Base-by-base conservation (phyloP, 768 basidiomycete species). In the Calocera viscosa region DNA sequence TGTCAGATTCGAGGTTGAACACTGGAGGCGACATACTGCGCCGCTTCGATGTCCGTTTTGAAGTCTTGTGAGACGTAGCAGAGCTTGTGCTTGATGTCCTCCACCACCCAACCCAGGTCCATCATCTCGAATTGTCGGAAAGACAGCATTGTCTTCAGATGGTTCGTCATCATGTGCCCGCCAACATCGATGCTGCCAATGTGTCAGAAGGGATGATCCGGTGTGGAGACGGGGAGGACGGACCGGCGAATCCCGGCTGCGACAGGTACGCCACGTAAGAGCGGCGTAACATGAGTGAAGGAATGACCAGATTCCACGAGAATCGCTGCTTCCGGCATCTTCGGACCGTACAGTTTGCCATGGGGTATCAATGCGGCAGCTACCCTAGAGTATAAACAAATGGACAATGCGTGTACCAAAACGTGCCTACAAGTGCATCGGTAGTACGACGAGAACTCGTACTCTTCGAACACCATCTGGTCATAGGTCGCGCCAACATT, bases 91-190 rank as follows among this genome's bases (percentile, higher is more conserved):
- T 95, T 94, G 72, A 92, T 88, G 72, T 89, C 83, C 77, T 95
- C 94, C 80, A 96, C 87, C 73, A 97, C 89, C 75, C 88, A 85
- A 1, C 92, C 94, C 75, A 97, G 89, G 72, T 96, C 93, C 87
- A 94, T 94, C 90, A 97, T 92, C 75, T 97, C 91, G 90, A 91
- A 97, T 74, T 97, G 94, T 49, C 95, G 86, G 75, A 90, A 97
- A 14, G 93, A 95, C 3, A 94, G 84, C 49, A 94, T 82, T 73
- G 94, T 91, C 74, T 96, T 96, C 26, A 98, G 82, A 64, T 95
- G 90, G 76, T 98, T 97, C 28, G 94, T 97, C 67, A 98, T 76
- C 11, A 98, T 82, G 78, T 98, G 96, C 60, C 94, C 95, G 64
- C 95, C 94, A 19, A 96, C 87, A 73, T 96, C 93, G 75, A 98